phyloP scores from a whole-genome alignment of 176 grass and related monocot genomes.

The Areca catechu region DNA sequence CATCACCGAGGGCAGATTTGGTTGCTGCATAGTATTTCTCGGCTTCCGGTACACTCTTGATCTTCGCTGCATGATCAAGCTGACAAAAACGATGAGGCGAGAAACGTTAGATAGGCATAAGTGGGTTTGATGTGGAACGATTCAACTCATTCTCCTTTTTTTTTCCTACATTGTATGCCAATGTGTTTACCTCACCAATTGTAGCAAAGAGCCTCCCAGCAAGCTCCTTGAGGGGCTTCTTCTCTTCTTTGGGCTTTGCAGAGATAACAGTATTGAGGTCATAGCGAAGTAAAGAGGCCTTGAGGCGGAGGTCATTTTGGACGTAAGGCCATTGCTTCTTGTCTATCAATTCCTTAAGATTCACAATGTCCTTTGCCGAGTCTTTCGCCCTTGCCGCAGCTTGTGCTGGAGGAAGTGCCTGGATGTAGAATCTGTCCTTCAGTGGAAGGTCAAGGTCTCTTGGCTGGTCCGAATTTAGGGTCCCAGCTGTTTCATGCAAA shows the following conservation, averaged over 20 bases:
- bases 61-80: conserved; percentile 96
- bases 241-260: conserved; percentile 86
- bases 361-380: conserved; percentile 79
- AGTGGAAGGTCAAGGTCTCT: conserved; percentile 53
- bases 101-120: conserved; percentile 6
- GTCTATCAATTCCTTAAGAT: conserved; percentile 74
- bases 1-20: conserved; percentile 48
- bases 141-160: too few species aligned
- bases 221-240: conserved; percentile 70
- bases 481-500: conserved; percentile 38
- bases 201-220: conserved; percentile 58
- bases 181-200: conserved; percentile 40
- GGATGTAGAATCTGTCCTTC: conserved; percentile 66
- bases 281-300: conserved; percentile 57
- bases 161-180: too few species aligned
- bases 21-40: conserved; percentile 63
- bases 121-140: neutral
- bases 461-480: conserved; percentile 57
- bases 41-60: conserved; percentile 71
- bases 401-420: conserved; percentile 45
- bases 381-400: conserved; percentile 63
- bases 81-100: conserved; percentile 16
- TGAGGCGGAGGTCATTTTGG: conserved; percentile 76
- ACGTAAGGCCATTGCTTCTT: conserved; percentile 94
- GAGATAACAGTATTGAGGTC: conserved; percentile 83